Conservation (phyloP, 352 stramenopile genomes). For the Elongisporangium undulatum region DNA sequence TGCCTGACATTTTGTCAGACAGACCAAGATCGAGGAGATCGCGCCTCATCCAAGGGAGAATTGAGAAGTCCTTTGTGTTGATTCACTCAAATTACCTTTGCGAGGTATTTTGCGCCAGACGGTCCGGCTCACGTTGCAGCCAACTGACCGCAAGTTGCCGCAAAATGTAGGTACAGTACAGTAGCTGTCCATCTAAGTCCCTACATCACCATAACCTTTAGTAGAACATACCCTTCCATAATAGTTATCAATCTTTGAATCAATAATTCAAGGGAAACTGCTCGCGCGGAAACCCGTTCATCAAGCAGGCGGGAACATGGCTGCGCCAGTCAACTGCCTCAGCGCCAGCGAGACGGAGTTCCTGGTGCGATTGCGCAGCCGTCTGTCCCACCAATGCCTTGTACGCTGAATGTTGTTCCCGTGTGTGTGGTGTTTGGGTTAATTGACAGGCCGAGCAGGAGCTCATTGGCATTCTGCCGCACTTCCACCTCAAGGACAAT, state of each 20-base stretch:
- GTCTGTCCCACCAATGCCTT: not conserved
- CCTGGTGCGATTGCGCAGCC: slow-evolving; percentile 27
- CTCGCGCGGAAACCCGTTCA: not conserved
- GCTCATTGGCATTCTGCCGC: slow-evolving; percentile 81
- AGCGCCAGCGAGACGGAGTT: slow-evolving; percentile 79
- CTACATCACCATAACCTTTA: not conserved
- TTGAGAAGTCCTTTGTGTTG: not conserved
- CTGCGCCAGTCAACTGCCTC: slow-evolving; percentile 12
- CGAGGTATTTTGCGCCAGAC: not conserved
- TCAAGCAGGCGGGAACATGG: not conserved
- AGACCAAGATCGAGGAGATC: not conserved
- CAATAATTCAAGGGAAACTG: not conserved
- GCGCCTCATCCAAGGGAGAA: not conserved
- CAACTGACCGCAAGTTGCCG: not conserved
- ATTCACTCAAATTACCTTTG: not conserved
- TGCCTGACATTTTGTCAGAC: not conserved
- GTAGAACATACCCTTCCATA: not conserved
- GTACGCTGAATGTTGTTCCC: not conserved
- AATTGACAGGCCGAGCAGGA: slow-evolving; percentile 72
- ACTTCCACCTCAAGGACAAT: slow-evolving; percentile 82
- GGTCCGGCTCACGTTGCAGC: not conserved
- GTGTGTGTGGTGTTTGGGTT: slow-evolving; percentile 2
- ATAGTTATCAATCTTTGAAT: not conserved
- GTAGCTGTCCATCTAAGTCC: not conserved
- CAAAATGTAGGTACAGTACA: not conserved